These are phyloP conservation scores for Pisolithus albus DNA, from an alignment of 768 basidiomycete genomes.

Conservation along the genomic window DNA sequence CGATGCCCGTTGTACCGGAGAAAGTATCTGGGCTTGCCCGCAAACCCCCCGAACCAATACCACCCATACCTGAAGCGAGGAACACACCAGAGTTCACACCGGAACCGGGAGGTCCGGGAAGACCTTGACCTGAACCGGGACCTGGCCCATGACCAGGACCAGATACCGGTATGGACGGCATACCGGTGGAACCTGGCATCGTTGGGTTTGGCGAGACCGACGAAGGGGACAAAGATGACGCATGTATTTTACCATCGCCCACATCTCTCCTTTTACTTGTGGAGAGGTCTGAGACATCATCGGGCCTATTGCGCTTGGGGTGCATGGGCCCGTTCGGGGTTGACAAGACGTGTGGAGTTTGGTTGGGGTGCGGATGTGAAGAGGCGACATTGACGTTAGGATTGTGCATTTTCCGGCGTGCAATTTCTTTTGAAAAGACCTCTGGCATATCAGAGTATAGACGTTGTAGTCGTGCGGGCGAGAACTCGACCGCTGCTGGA, in stretches of 20 bases:
- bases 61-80: neutral
- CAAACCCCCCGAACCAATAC: neutral
- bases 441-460: conserved; percentile 56
- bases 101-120: neutral
- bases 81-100: neutral
- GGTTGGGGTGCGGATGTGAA: neutral
- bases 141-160: neutral
- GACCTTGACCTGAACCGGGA: neutral
- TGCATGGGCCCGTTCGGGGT: conserved; percentile 18
- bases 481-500: conserved; percentile 45
- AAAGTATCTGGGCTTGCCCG: conserved; percentile 19
- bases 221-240: conserved; percentile 19
- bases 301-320: conserved; percentile 58
- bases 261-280: conserved; percentile 63
- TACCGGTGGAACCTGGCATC: neutral
- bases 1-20: conserved; percentile 13
- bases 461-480: conserved; percentile 54
- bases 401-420: conserved; percentile 34
- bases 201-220: neutral
- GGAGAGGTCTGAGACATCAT: conserved; percentile 37
- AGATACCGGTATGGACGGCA: conserved; percentile 11
- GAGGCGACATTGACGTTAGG: conserved; percentile 9
- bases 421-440: conserved; percentile 58
- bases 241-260: conserved; percentile 50
- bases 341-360: conserved; percentile 19